phyloP scores from a whole-genome alignment of 192 early-diverging fungal species.

The Diversispora epigaea region DNA sequence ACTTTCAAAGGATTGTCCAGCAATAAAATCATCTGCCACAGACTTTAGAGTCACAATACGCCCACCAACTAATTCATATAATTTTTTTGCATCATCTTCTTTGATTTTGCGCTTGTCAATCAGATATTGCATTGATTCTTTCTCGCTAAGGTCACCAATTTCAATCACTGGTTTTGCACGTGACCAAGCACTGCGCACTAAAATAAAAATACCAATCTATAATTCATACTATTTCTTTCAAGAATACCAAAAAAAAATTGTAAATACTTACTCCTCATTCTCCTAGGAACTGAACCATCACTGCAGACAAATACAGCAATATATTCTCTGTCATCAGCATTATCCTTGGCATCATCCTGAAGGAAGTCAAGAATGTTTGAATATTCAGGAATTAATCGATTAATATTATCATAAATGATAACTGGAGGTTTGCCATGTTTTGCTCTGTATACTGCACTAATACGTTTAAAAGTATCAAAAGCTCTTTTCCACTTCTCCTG shows the following conservation, averaged over 20 bases:
- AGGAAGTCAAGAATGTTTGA: conserved; percentile 12
- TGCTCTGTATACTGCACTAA: background rate
- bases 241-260: background rate
- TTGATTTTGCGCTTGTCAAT: conserved; percentile 17
- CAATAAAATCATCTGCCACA: background rate
- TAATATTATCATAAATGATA: conserved; percentile 3
- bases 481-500: conserved; percentile 10
- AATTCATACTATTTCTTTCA: background rate
- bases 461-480: conserved; percentile 1
- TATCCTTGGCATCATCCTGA: conserved; percentile 24
- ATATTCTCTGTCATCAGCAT: conserved; percentile 24
- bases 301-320: conserved; percentile 26
- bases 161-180: conserved; percentile 14
- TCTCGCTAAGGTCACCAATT: conserved; percentile 26
- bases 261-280: conserved; percentile 24
- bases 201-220: background rate
- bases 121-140: conserved; percentile 29
- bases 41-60: conserved; percentile 1
- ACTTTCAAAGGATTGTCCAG: too few species aligned
- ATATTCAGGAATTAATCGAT: background rate
- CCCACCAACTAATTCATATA: conserved; percentile 26
- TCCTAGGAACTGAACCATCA: conserved; percentile 21
- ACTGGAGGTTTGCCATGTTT: conserved; percentile 17
- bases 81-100: conserved; percentile 6
- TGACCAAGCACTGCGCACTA: background rate